A percentile compares a stretch with the other conserved stretches of the same genome.
Conservation (phyloP, 257 asterid genomes). For the Lycium barbarum region DNA sequence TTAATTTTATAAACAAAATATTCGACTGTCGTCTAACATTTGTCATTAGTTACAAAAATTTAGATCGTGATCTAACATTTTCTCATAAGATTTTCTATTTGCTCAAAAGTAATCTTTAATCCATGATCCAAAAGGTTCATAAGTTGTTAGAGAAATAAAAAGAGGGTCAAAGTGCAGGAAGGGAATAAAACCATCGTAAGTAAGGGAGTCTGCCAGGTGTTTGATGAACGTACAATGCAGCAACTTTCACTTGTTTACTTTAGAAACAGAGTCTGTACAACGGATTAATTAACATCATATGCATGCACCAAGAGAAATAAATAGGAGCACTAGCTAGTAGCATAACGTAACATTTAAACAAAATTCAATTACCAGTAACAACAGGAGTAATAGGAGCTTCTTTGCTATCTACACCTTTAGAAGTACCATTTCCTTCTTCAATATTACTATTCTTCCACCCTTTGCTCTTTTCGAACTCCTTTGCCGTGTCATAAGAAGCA, state of each 20-base stretch:
- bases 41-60: no score
- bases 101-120: no score
- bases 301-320: background rate
- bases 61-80: no score
- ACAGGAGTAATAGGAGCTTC: conserved; percentile 16
- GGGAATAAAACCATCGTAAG: background rate
- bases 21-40: no score
- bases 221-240: background rate
- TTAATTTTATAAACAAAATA: no score
- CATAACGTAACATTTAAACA: background rate
- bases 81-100: no score
- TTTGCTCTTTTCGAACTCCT: conserved; percentile 38
- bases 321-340: background rate
- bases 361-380: background rate
- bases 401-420: conserved; percentile 23
- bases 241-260: background rate
- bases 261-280: background rate
- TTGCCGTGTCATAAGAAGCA: conserved; percentile 70
- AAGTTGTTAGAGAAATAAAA: no score
- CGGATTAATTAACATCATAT: conserved; percentile 1
- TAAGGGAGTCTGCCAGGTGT: background rate
- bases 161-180: background rate
- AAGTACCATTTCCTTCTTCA: conserved; percentile 46
- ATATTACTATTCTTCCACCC: conserved; percentile 33
- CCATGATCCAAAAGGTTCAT: no score